These are phyloP conservation scores for Metschnikowia peoriensis DNA, from an alignment of 805 yeast genomes.

Conservation along the genomic window DNA sequence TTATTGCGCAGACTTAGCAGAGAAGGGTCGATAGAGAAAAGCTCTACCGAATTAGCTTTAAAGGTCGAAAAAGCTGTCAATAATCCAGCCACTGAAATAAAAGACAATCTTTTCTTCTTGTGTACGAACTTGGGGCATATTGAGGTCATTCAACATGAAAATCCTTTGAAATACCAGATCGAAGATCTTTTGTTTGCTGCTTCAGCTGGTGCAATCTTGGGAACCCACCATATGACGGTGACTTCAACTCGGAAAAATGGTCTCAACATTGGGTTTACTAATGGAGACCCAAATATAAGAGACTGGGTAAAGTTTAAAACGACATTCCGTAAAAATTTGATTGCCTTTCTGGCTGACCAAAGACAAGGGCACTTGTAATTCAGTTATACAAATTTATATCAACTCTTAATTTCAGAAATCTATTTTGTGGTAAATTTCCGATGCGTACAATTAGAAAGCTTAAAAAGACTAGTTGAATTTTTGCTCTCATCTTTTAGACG, in stretches of 20 bases:
- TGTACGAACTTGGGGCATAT: not conserved
- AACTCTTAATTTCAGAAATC: no score
- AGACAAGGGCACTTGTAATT: not conserved
- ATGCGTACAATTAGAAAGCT: no score
- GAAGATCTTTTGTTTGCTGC: slow-evolving; percentile 4
- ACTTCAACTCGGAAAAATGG: slow-evolving; percentile 4
- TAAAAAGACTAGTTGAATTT: no score
- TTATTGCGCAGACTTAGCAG: not conserved
- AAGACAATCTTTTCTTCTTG: not conserved
- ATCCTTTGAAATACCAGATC: not conserved
- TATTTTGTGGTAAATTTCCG: no score
- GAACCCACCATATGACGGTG: slow-evolving; percentile 1
- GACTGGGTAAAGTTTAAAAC: not conserved
- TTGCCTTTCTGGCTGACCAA: not conserved
- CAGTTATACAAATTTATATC: no score
- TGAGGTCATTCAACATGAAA: not conserved
- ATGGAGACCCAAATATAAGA: slow-evolving; percentile 1
- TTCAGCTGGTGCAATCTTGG: slow-evolving; percentile 6
- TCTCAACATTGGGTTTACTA: slow-evolving; percentile 2
- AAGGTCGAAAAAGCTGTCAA: not conserved
- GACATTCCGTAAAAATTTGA: not conserved
- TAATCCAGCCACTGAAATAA: not conserved
- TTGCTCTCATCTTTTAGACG: no score
- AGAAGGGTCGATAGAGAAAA: not conserved
- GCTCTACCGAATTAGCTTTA: not conserved